Conservation (phyloP, 495 filamentous ascomycete species). For the Terfezia claveryi region DNA sequence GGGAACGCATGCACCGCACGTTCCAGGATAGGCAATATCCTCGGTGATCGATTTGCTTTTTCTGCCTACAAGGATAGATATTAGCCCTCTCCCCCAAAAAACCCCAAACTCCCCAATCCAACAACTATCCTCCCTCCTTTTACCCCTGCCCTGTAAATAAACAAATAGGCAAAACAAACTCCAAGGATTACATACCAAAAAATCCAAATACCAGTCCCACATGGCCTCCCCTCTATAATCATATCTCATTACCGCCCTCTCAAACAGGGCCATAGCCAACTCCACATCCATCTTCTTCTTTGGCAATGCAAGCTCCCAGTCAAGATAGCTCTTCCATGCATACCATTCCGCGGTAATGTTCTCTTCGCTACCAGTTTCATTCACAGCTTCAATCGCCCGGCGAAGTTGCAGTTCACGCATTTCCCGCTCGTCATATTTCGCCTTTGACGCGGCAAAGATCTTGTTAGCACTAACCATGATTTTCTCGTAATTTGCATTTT, state of each 20-base stretch:
- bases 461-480: conserved; percentile 52
- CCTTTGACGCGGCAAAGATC: conserved; percentile 43
- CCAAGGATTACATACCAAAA: conserved; percentile 28
- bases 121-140: conserved; percentile 12
- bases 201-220: conserved; percentile 66
- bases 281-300: conserved; percentile 29
- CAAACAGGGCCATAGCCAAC: conserved; percentile 28
- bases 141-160: conserved; percentile 8
- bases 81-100: neutral
- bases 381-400: conserved; percentile 36
- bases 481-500: conserved; percentile 49
- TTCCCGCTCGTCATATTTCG: conserved; percentile 44
- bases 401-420: conserved; percentile 45
- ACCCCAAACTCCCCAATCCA: conserved; percentile 7
- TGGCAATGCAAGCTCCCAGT: conserved; percentile 52
- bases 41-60: conserved; percentile 18
- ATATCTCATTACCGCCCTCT: conserved; percentile 49
- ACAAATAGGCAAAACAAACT: conserved; percentile 8
- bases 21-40: conserved; percentile 34
- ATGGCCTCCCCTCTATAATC: conserved; percentile 25
- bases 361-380: conserved; percentile 28
- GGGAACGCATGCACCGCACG: conserved; percentile 72
- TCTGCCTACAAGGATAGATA: conserved; percentile 15
- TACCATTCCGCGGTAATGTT: conserved; percentile 25
- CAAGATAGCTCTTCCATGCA: conserved; percentile 43